Evolutionary conservation across 164 flowering plant species (phyloP).

Genomic region (Vitis rotundifolia): DNA sequence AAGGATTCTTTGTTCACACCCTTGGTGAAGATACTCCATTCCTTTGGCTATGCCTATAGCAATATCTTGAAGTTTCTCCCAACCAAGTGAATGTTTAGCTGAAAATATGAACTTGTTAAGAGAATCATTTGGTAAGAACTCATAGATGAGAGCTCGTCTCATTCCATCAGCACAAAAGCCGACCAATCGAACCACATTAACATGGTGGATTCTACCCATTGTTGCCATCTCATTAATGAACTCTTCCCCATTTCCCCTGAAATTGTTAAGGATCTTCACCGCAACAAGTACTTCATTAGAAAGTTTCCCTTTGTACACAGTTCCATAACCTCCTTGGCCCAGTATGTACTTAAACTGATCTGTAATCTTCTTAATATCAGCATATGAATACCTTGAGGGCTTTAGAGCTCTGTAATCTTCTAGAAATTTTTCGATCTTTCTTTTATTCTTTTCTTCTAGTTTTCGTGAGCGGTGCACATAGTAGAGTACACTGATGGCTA

Average conservation of each 20-base stretch:
- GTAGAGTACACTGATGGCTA: not conserved
- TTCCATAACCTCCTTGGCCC: conserved; percentile 26
- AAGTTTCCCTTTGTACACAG: conserved; percentile 19
- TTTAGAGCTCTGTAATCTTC: conserved; percentile 28
- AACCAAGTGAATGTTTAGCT: conserved; percentile 7
- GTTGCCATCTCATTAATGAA: conserved; percentile 27
- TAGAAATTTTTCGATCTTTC: conserved; percentile 20
- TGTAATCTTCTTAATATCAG: conserved; percentile 23
- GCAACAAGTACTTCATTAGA: conserved; percentile 20
- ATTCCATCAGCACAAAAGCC: conserved; percentile 37
- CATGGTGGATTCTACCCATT: conserved; percentile 26
- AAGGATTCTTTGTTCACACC: conserved; percentile 31
- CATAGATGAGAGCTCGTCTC: conserved; percentile 30
- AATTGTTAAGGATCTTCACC: conserved; percentile 21
- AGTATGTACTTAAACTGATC: conserved; percentile 13
- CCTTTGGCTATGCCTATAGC: conserved; percentile 31
- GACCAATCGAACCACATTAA: conserved; percentile 32
- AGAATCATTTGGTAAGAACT: conserved; percentile 29
- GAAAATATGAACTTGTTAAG: conserved; percentile 23
- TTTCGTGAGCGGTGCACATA: not conserved
- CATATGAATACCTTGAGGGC: conserved; percentile 24
- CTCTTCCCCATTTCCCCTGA: conserved; percentile 21
- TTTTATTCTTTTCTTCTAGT: conserved; percentile 4
- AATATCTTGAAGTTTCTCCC: conserved; percentile 26
- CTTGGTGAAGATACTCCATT: conserved; percentile 32